These are phyloP conservation scores for Talaromyces stipitatus DNA, from an alignment of 495 filamentous ascomycete species.

Conservation along the genomic window DNA sequence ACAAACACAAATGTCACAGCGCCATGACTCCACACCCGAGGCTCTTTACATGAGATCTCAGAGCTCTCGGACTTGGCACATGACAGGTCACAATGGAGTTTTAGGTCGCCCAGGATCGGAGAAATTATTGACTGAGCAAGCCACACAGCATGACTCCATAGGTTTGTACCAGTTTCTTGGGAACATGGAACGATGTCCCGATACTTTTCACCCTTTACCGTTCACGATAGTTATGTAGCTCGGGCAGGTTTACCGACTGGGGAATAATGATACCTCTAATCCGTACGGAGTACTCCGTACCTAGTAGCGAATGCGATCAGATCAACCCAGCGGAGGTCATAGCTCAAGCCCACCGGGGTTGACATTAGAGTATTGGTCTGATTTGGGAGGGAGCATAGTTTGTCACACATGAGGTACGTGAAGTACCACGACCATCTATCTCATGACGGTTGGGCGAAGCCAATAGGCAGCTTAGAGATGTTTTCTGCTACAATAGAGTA, in stretches of 20 bases:
- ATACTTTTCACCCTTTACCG: not conserved
- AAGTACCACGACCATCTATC: not conserved
- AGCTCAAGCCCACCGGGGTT: not conserved
- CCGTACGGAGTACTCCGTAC: not conserved
- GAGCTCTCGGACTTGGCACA: not conserved
- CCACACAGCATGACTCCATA: not conserved
- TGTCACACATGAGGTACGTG: not conserved
- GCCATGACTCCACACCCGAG: no score
- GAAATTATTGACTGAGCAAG: not conserved
- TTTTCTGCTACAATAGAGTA: no score
- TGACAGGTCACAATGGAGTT: constrained; percentile 1
- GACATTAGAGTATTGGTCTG: not conserved
- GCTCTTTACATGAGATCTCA: no score
- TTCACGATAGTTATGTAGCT: not conserved
- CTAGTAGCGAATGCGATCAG: not conserved
- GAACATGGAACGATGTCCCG: no score
- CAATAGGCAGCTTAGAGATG: no score
- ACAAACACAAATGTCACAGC: no score
- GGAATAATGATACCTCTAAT: not conserved
- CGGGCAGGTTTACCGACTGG: not conserved
- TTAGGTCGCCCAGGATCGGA: not conserved
- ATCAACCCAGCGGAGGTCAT: not conserved
- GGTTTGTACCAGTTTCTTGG: no score
- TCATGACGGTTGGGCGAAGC: no score
- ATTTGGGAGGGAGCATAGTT: not conserved